Evolutionary conservation across 352 stramenopile genomes (phyloP), one percentile per base, ranked within the genome.

Genomic region (Blastocystis sp.): DNA sequence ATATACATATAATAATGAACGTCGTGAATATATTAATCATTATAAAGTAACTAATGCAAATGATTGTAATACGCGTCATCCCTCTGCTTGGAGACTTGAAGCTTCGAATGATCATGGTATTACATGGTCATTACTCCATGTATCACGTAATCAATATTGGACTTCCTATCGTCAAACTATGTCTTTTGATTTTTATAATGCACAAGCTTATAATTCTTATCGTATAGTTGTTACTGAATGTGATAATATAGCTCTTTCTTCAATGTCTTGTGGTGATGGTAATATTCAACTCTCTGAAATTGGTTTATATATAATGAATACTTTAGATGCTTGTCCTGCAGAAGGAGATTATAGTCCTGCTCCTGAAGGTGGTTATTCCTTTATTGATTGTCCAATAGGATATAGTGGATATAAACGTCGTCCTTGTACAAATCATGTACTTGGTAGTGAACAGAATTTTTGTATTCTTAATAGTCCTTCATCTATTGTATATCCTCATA

Each of bases 1-100:
- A n/a, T 62, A 42, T 39, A 62, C 52, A 24, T 62, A 62, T 34
- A 39, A 39, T 10, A 43, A 54, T 39, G 52, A 42, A 27, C 40
- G 48, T 34, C 30, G 48, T 19, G 48, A 58, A 27, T 39, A 35
- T 18, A 16, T 58, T 19, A 62, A 43, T 10, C 32, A 45, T 27
- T 62, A 62, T 27, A 42, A 18, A 10, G 16, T 62, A 9, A 35
- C 44, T 4, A 24, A 10, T 27, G 16, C 5, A n/a, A 34, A 40
- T 23, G 33, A 42, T 21, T 56, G 46, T 35, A 25, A 42, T 11
- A 19, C 19, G 46, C 33, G 33, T 19, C 18, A 13, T 21, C 52
- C 1, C 34, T 27, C 7, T 62, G 52, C 39, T 27, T 40, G 0
- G 32, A 54, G 16, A 42, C 48, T 32, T 39, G 52, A 19, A 62